A percentile compares a stretch with the other conserved stretches of the same genome.
Evolutionary conservation across 768 basidiomycete genomes (phyloP).

Genomic region (Lactarius tabidus): DNA sequence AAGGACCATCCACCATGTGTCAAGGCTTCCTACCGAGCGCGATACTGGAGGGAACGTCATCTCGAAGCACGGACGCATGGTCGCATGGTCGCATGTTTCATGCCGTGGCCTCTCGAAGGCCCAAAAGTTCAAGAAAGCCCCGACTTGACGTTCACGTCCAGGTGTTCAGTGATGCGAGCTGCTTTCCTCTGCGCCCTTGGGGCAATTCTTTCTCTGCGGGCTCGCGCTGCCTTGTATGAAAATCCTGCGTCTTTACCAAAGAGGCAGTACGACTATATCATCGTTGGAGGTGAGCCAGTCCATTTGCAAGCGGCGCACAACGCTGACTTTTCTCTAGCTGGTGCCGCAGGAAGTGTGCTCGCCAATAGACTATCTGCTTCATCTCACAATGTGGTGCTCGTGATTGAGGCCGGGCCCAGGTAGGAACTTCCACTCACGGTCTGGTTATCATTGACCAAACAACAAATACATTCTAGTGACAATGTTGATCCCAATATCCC

Average conservation of each 20-base stretch:
- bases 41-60: neutral
- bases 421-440: neutral
- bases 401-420: conserved; percentile 9
- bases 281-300: neutral
- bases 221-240: neutral
- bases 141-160: neutral
- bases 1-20: neutral
- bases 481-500: conserved; percentile 19
- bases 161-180: neutral
- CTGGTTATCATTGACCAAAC: neutral
- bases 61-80: neutral
- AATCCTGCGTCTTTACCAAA: neutral
- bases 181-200: neutral
- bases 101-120: neutral
- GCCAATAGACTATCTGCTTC: conserved; percentile 8
- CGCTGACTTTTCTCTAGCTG: neutral
- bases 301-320: neutral
- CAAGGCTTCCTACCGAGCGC: neutral
- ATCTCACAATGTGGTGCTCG: neutral
- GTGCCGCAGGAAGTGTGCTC: conserved; percentile 3
- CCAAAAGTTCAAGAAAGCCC: neutral
- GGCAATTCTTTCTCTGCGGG: neutral
- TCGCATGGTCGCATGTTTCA: neutral
- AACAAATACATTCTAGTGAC: neutral
- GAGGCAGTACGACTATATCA: conserved; percentile 3